Conservation (phyloP, 192 early-diverging fungal genomes). For the Gonapodya prolifera region DNA sequence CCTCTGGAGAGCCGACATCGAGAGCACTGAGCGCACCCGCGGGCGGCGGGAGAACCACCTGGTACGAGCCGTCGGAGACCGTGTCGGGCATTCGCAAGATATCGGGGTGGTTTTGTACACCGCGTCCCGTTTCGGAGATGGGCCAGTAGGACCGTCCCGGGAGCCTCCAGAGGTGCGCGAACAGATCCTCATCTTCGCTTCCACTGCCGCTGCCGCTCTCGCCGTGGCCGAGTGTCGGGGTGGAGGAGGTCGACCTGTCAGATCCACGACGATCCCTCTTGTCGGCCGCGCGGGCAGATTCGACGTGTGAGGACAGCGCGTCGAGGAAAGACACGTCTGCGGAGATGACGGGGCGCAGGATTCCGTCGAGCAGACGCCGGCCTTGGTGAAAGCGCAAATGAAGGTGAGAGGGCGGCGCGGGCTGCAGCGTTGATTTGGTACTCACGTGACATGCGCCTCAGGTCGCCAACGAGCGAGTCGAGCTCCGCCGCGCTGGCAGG, state of each 20-base stretch:
- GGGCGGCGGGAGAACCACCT: too few relatives aligned
- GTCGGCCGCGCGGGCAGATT: background rate
- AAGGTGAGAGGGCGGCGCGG: too few relatives aligned
- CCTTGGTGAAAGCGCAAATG: background rate
- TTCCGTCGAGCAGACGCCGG: background rate
- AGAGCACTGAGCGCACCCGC: too few relatives aligned
- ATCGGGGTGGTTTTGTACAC: too few relatives aligned
- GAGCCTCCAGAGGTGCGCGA: background rate
- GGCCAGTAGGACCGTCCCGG: background rate
- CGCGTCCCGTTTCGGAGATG: too few relatives aligned
- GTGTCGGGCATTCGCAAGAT: too few relatives aligned
- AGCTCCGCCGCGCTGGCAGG: background rate
- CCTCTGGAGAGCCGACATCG: too few relatives aligned
- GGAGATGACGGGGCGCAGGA: background rate
- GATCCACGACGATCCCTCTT: background rate
- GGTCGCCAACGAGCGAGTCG: background rate
- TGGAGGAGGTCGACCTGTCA: background rate
- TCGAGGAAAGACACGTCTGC: background rate
- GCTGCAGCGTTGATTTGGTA: too few relatives aligned
- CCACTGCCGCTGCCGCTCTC: background rate
- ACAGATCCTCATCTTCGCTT: background rate
- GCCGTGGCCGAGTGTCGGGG: background rate
- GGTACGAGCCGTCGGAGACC: too few relatives aligned
- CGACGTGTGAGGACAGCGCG: background rate
- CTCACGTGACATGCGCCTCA: background rate